These are phyloP conservation scores for Trypanosomatidae sp. DNA, from an alignment of 208 protist genomes.

Conservation along the genomic window DNA sequence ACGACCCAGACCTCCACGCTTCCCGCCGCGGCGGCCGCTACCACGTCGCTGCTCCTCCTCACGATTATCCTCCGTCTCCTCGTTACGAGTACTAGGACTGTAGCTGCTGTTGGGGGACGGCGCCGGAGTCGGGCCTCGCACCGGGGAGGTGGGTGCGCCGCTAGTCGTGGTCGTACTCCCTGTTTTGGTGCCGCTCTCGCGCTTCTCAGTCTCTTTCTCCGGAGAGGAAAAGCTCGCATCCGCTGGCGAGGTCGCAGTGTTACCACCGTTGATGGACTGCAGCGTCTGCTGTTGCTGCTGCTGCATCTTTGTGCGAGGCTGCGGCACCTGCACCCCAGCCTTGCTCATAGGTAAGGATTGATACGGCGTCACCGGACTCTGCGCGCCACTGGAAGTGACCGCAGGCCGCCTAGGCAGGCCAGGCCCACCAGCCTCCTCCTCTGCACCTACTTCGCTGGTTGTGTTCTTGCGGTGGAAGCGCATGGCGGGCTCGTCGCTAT, in stretches of 20 bases:
- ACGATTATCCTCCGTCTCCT: constrained; percentile 21
- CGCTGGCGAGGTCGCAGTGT: constrained; percentile 22
- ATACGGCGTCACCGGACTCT: constrained; percentile 11
- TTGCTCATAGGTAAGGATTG: constrained; percentile 27
- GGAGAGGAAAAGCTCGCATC: constrained; percentile 25
- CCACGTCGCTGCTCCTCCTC: constrained; percentile 40
- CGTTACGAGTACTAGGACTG: constrained; percentile 15
- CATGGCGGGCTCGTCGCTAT: neutral
- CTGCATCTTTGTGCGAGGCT: constrained; percentile 64
- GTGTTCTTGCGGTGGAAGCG: neutral
- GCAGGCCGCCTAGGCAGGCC: constrained; percentile 2
- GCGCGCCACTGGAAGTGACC: constrained; percentile 12
- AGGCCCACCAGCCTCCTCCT: neutral
- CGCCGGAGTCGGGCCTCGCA: neutral
- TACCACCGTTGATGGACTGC: constrained; percentile 14
- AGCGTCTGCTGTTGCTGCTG: constrained; percentile 36
- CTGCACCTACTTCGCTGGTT: neutral
- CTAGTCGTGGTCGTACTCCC: constrained; percentile 6
- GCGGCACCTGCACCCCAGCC: constrained; percentile 49
- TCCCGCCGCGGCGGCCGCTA: constrained; percentile 18
- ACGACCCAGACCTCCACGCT: constrained; percentile 19
- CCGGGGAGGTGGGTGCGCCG: constrained; percentile 3
- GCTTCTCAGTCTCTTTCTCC: constrained; percentile 28
- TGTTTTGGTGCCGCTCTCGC: constrained; percentile 10
- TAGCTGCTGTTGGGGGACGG: constrained; percentile 11